Base-by-base conservation (phyloP, 257 asterid species). In the Henckelia pumila region DNA sequence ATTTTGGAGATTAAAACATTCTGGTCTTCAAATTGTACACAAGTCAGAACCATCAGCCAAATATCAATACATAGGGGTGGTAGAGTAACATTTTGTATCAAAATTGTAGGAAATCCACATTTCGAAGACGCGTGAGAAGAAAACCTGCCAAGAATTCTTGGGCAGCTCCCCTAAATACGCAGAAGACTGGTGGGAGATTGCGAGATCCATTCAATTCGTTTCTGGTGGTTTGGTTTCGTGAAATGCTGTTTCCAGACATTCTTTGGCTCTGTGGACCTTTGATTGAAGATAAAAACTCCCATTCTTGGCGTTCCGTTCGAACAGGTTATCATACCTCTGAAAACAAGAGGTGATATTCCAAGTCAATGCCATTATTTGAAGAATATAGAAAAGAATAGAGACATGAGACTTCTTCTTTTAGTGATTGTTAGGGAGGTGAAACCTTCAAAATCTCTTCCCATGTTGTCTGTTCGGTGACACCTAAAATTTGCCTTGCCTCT, bases 361-460 rank as follows among this genome's bases (percentile, higher is more conserved):
- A 35, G 25, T 63, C 68, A 23, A 61, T 22, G 57, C 23, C 6
- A 33, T 29, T 25, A 37, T 29, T 22, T 26, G 44, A 17, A 0
- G 28, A 59, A 33, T 8, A 16, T 20, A 29, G 7, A n/a, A 9
- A 16, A 62, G 63, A 53, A 56, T 33, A 16, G 24, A 25, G 13
- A 63, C n/a, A n/a, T n/a, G n/a, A n/a, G n/a, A n/a, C n/a, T n/a
- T n/a, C 33, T 30, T 56, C 47, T 8, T 59, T 16, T 35, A 77
- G 9, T 13, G 40, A 71, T 10, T 66, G 9, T 59, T 32, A 52
- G 52, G 33, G 55, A 66, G 47, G 55, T 52, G 50, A 67, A 68
- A 81, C 96, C 95, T 89, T 74, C 71, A 75, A 64, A 78, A 86
- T 72, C 67, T 86, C 96, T 73, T 89, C 96, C 96, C 95, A 83